Conservation (phyloP, 306 rosid genomes). For the Gynostemma pentaphyllum region DNA sequence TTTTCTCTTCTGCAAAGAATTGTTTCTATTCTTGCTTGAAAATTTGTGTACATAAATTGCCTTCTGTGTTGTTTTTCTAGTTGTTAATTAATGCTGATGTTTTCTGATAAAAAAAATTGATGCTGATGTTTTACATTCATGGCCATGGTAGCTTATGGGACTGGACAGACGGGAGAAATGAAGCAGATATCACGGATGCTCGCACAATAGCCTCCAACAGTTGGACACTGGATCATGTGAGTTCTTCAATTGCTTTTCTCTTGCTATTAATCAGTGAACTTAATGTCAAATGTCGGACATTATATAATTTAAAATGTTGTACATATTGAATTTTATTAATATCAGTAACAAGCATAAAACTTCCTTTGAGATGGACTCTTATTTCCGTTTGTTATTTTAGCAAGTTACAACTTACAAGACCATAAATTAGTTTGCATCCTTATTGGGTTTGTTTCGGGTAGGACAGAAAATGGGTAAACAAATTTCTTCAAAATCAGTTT, state of each 20-base stretch:
- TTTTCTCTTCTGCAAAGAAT: not conserved
- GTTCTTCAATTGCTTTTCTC: conserved; percentile 7
- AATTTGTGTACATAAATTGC: too few relatives aligned
- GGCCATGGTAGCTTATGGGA: conserved; percentile 60
- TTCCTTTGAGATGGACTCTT: not conserved
- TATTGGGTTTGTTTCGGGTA: too few relatives aligned
- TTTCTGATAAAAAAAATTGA: too few relatives aligned
- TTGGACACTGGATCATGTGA: conserved; percentile 60
- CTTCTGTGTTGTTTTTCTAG: not conserved
- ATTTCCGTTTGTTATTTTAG: not conserved
- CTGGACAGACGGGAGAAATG: conserved; percentile 57
- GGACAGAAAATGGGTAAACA: too few relatives aligned
- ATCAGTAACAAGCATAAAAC: not conserved
- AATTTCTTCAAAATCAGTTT: too few relatives aligned
- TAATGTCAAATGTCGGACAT: not conserved
- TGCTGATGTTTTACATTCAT: conserved; percentile 2
- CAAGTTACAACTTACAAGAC: too few relatives aligned
- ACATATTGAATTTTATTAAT: not conserved
- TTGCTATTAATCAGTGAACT: not conserved
- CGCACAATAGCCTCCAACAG: conserved; percentile 65
- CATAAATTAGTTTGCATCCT: too few relatives aligned
- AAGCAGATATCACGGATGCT: conserved; percentile 57
- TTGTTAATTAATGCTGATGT: too few relatives aligned
- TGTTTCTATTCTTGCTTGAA: not conserved
- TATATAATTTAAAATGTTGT: not conserved